Base-by-base conservation (phyloP, 345 rosid genomes). In the Anacardium occidentale region DNA sequence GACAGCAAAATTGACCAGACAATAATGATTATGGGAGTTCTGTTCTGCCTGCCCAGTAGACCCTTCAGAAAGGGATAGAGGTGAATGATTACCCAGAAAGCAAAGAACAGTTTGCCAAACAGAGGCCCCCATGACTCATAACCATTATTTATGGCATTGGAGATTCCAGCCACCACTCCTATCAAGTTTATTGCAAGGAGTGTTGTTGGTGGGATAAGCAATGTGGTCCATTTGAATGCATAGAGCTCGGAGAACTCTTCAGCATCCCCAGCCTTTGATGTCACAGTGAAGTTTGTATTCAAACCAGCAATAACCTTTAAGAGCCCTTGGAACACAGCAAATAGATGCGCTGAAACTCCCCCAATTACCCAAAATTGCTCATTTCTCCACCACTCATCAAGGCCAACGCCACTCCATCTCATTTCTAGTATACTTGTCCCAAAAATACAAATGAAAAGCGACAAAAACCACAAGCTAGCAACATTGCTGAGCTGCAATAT, bases 341-440 rank as follows among this genome's bases (percentile, higher is more conserved):
- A 84, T 45, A 88, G 84, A 71, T 84, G 92, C 37, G 91, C 77
- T 0, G 89, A 90, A n/a, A 86, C 87, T 12, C 91, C 90, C 76
- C 88, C 91, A 1, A 86, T 88, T 62, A 85, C 88, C 96, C 91
- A 88, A 77, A 86, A 86, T 82, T 88, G 91, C 67, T 90, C 88
- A 37, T 90, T 90, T 76, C 96, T 88, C 96, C 93, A 87, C 91
- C 96, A 88, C 14, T 88, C 89, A 15, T 88, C 80, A 26, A 90
- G 72, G n/a, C 93, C 85, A 0, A 87, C 90, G 37, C 84, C 84
- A 42, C 91, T 87, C 96, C 91, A 88, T 72, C 87, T 78, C 89
- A 88, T 87, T 79, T 90, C 93, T 7, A 90, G 84, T 57, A 85
- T 81, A 60, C 80, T 80, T 18, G 96, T 90, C 21, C 85, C 86